Evolutionary conservation across 139 green algal genomes (phyloP), one percentile per base, ranked within the genome.

Genomic region (Pseudopediastrum boryanum): DNA sequence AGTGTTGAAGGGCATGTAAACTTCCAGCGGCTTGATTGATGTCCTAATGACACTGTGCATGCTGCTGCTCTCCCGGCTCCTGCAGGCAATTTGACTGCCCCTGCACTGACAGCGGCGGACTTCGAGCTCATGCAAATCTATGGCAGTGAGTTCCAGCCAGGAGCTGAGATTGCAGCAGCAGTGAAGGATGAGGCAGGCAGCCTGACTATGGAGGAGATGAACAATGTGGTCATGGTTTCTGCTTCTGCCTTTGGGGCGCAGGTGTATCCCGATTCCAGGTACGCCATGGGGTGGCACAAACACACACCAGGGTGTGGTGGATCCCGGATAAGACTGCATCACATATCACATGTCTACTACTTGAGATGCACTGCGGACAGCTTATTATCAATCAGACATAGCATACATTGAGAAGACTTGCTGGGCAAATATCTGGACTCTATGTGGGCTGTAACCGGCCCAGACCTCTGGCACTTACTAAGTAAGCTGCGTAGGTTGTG

Each of bases 101-200:
- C 71, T 70, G 72, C 75, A 19, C 77, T 89, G 42, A 4, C 74
- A 9, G 66, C 83, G 0, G 87, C 92, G 21, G 94, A 98, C 67
- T 94, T 98, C 66, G 35, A 71, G 54, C 84, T 98, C 29, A 61
- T 97, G 72, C 83, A 92, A 69, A 25, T 87, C 48, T 63, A 87
- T 19, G 71, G 71, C 10, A 54, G 39, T 5, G 3, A 59, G 12
- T 78, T 82, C 43, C 71, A 84, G 72, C 42, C 61, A 6, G 86
- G 77, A 9, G 41, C 59, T 5, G 68, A 58, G 19, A 44, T 89
- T 21, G 65, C 59, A 7, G 50, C 39, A 12, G 42, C 67, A 7
- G 41, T 25, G 38, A 46, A 68, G 23, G 62, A 75, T 23, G 72
- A 35, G 48, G 41, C 33, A 73, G 19, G 50, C 39, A 48, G 31